phyloP scores from a whole-genome alignment of 2,329 filamentous ascomycete genomes.

The Alternaria alternata region DNA sequence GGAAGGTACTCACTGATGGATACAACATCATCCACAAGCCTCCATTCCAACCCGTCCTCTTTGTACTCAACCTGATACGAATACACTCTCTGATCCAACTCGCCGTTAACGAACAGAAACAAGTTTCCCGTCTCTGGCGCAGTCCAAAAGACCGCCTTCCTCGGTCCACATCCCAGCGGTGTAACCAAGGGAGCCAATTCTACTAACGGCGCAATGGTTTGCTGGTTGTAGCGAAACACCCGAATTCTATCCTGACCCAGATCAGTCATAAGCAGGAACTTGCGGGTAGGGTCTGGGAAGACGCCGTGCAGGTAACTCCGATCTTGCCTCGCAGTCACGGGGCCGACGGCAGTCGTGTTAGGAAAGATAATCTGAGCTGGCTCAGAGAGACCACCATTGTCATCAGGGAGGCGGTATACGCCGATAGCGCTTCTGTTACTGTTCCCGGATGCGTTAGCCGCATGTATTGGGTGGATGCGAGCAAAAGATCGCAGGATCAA shows the following conservation, averaged over 20 bases:
- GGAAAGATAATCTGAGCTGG: conserved; percentile 15
- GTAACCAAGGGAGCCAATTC: conserved; percentile 55
- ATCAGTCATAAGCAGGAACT: conserved; percentile 69
- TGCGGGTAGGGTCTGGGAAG: conserved; percentile 67
- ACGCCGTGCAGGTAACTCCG: conserved; percentile 59
- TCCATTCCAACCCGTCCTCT: conserved; percentile 11
- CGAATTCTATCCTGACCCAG: conserved; percentile 70
- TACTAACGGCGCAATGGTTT: conserved; percentile 53
- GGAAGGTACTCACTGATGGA: conserved; percentile 10
- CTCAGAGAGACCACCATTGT: conserved; percentile 9
- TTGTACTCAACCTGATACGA: conserved; percentile 18
- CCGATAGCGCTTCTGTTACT: conserved; percentile 22
- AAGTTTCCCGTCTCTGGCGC: conserved; percentile 13
- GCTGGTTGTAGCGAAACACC: conserved; percentile 61
- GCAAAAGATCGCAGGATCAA: neutral
- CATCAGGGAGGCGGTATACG: conserved; percentile 14
- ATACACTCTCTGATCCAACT: conserved; percentile 23
- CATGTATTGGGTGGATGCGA: neutral
- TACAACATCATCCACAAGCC: neutral
- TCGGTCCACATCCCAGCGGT: conserved; percentile 65
- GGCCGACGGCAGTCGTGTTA: conserved; percentile 8
- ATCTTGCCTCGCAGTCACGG: conserved; percentile 45
- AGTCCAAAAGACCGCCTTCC: conserved; percentile 66
- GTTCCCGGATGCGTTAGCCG: neutral
- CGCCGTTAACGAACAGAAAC: conserved; percentile 25